phyloP scores from a whole-genome alignment of 192 early-diverging fungal species.

The Phlyctochytrium bullatum region DNA sequence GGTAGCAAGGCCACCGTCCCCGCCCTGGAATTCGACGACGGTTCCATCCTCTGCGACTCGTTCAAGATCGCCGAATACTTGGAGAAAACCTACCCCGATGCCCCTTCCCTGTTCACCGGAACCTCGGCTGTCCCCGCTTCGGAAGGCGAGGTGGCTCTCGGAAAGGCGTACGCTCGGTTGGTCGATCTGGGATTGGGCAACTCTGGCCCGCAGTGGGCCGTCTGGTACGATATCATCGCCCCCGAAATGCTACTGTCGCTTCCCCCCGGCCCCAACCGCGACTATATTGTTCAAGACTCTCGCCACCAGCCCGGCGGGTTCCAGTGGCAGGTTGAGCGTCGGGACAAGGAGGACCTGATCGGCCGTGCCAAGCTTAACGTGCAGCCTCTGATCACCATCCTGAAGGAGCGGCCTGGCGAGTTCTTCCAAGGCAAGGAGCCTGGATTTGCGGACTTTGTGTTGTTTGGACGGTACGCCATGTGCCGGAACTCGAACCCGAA shows the following conservation, averaged over 20 bases:
- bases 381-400: conserved; percentile 16
- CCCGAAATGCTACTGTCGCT: neutral
- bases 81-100: conserved; percentile 55
- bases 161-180: conserved; percentile 25
- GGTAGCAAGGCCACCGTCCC: conserved; percentile 11
- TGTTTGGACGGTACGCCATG: conserved; percentile 38
- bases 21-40: conserved; percentile 24
- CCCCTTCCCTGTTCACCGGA: conserved; percentile 28
- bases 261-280: conserved; percentile 11
- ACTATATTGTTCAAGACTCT: conserved; percentile 25
- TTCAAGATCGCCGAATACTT: conserved; percentile 57
- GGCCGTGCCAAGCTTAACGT: conserved; percentile 21
- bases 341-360: conserved; percentile 12
- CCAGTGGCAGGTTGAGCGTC: neutral
- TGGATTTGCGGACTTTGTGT: conserved; percentile 31
- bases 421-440: conserved; percentile 32
- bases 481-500: conserved; percentile 16
- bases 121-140: neutral
- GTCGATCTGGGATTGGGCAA: conserved; percentile 26
- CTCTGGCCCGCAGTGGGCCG: conserved; percentile 33
- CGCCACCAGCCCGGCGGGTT: conserved; percentile 18
- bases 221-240: conserved; percentile 27
- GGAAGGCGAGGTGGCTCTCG: neutral
- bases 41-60: conserved; percentile 39
- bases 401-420: conserved; percentile 32